phyloP scores from a whole-genome alignment of 192 early-diverging fungal species.

The Chytriomyces hyalinus region DNA sequence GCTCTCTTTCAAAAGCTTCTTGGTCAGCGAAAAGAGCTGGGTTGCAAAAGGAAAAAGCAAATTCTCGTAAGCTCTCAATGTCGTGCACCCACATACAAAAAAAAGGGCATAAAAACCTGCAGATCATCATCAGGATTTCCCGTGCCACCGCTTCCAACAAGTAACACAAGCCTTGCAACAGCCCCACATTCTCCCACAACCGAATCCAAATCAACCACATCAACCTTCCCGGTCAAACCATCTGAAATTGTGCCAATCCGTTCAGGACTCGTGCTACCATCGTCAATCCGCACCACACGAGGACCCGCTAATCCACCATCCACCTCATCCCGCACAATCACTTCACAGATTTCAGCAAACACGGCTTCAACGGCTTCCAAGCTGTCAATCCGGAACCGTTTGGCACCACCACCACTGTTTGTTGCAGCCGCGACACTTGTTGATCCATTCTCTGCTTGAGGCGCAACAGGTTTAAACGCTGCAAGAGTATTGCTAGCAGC shows the following conservation, averaged over 20 bases:
- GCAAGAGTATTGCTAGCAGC: not conserved
- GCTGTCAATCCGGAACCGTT: constrained; percentile 59
- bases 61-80: not conserved
- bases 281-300: constrained; percentile 17
- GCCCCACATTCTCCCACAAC: constrained; percentile 90
- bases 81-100: too few species aligned
- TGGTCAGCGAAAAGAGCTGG: constrained; percentile 74
- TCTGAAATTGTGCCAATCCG: not conserved
- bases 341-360: constrained; percentile 76
- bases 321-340: constrained; percentile 82
- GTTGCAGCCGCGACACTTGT: not conserved
- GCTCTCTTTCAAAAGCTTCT: constrained; percentile 88
- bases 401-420: constrained; percentile 25
- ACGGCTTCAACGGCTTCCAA: constrained; percentile 79
- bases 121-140: constrained; percentile 80
- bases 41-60: constrained; percentile 20
- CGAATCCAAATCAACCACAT: constrained; percentile 82
- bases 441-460: not conserved
- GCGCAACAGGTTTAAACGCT: not conserved
- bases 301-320: constrained; percentile 70
- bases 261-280: constrained; percentile 28
- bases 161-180: constrained; percentile 71
- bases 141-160: constrained; percentile 36
- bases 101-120: constrained; percentile 15
- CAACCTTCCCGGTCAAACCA: constrained; percentile 38